phyloP scores from a whole-genome alignment of 2,329 filamentous ascomycete genomes.

The Epichloe coenophiala region DNA sequence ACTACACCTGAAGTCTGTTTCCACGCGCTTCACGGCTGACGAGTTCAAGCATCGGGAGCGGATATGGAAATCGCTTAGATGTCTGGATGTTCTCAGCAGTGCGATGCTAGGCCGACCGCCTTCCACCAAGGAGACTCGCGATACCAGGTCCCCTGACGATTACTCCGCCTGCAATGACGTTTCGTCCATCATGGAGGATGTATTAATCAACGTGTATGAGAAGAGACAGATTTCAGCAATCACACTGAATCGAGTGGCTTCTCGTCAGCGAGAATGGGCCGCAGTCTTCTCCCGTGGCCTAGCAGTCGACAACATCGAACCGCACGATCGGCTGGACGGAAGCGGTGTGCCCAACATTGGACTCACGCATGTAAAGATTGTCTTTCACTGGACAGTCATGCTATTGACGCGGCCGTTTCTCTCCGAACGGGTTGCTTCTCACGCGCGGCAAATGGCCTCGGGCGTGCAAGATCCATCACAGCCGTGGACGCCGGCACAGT shows the following conservation, averaged over 20 bases:
- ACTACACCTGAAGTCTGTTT: conserved; percentile 25
- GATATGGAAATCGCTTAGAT: conserved; percentile 14
- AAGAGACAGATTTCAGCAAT: conserved; percentile 11
- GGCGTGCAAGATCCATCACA: background rate
- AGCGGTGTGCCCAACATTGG: background rate
- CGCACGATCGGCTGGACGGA: background rate
- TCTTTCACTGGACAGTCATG: conserved; percentile 22
- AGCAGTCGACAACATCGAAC: conserved; percentile 5
- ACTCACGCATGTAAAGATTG: conserved; percentile 14
- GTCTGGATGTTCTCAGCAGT: conserved; percentile 14
- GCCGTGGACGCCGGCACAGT: background rate
- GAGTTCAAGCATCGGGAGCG: conserved; percentile 12
- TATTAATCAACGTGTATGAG: conserved; percentile 17
- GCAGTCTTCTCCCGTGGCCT: conserved; percentile 13
- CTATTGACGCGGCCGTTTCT: conserved; percentile 19
- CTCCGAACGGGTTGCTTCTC: conserved; percentile 13
- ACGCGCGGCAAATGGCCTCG: conserved; percentile 4
- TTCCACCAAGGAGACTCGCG: conserved; percentile 12
- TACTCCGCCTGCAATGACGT: conserved; percentile 8
- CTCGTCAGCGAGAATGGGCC: conserved; percentile 16
- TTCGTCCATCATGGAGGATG: conserved; percentile 16
- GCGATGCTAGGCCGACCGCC: conserved; percentile 15
- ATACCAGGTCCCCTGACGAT: conserved; percentile 9
- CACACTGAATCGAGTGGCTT: conserved; percentile 13
- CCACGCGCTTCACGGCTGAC: conserved; percentile 7